Conservation (phyloP, 768 basidiomycete species). For the Lactarius pseudohatsudake region DNA sequence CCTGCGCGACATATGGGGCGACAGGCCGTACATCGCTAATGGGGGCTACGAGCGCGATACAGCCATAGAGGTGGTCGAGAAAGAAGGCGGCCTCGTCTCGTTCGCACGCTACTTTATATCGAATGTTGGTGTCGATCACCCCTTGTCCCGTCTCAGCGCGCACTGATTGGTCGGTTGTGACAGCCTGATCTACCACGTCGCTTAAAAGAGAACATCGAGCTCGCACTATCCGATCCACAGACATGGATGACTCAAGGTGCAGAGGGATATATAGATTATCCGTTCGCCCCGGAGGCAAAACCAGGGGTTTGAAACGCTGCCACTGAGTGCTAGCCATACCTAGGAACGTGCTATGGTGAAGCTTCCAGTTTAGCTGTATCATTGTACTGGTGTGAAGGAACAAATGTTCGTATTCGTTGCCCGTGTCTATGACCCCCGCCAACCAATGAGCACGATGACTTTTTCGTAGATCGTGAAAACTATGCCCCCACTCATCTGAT, state of each 20-base stretch:
- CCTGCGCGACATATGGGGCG: constrained; percentile 32
- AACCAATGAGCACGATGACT: constrained; percentile 55
- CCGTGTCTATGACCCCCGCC: constrained; percentile 29
- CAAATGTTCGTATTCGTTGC: neutral
- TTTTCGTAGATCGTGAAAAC: constrained; percentile 92
- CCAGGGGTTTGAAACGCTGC: neutral
- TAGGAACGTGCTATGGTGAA: neutral
- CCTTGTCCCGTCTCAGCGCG: neutral
- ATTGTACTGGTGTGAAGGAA: neutral
- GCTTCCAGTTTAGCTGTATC: neutral
- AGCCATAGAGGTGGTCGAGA: constrained; percentile 26
- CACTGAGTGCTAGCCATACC: neutral
- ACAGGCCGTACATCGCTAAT: constrained; percentile 29
- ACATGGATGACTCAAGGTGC: constrained; percentile 2
- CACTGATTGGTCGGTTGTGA: neutral
- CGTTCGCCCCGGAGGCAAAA: constrained; percentile 11
- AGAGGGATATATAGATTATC: constrained; percentile 29
- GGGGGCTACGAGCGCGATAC: constrained; percentile 31
- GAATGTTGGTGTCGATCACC: constrained; percentile 10
- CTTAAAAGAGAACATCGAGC: constrained; percentile 5
- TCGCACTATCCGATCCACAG: neutral
- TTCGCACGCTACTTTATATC: constrained; percentile 23
- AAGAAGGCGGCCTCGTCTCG: constrained; percentile 18
- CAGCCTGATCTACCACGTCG: constrained; percentile 29
- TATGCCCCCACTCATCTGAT: constrained; percentile 82